A percentile compares a stretch with the other conserved stretches of the same genome.
Conservation (phyloP, 176 grass and related monocot genomes). For the Zoysia pacifica region DNA sequence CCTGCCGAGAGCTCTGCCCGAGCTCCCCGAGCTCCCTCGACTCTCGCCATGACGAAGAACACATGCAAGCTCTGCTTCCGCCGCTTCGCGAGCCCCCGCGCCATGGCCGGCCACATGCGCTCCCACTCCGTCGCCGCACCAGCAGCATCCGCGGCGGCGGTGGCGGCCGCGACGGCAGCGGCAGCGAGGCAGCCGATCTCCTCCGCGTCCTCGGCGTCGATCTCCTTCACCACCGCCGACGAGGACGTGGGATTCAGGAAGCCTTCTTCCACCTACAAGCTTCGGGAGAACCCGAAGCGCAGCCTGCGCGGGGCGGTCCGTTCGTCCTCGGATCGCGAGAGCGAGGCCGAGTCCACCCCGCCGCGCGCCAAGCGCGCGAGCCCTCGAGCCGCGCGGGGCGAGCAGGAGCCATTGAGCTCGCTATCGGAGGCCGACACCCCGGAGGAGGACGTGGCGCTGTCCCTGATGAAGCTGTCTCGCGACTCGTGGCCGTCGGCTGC, state of each 20-base stretch:
- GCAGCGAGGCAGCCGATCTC: conserved; percentile 49
- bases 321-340: conserved; percentile 63
- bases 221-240: conserved; percentile 11
- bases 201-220: conserved; percentile 51
- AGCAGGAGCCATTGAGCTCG: conserved; percentile 62
- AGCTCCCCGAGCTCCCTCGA: conserved; percentile 24
- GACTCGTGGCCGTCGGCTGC: conserved; percentile 44
- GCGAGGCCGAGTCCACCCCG: conserved; percentile 59
- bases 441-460: conserved; percentile 69
- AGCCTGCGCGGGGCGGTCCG: conserved; percentile 45
- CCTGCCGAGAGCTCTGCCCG: conserved; percentile 37
- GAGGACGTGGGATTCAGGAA: conserved; percentile 21
- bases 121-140: conserved; percentile 49
- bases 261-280: conserved; percentile 40
- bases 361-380: conserved; percentile 34
- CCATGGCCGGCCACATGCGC: conserved; percentile 78
- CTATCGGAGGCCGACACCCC: conserved; percentile 44
- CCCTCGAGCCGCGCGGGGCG: not conserved
- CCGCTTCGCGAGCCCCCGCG: conserved; percentile 69
- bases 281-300: conserved; percentile 70
- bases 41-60: conserved; percentile 63
- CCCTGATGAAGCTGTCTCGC: conserved; percentile 72
- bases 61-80: conserved; percentile 72
- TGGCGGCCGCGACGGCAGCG: not conserved
- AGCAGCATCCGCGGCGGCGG: not conserved